These are phyloP conservation scores for Acer yangbiense DNA, from an alignment of 345 rosid genomes.

Conservation along the genomic window DNA sequence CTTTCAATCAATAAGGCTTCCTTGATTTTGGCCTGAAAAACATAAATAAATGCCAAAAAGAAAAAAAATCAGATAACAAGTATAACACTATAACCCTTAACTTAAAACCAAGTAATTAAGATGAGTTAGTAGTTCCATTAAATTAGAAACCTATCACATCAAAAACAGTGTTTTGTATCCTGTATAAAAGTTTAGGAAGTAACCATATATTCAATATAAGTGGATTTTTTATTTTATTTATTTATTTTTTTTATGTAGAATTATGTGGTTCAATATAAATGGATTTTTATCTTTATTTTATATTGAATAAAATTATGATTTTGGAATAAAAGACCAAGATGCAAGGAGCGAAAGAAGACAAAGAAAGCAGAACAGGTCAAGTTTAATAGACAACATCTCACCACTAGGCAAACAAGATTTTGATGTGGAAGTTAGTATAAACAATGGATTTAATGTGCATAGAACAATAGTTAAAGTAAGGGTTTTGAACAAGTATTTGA, in stretches of 20 bases:
- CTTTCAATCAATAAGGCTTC: constrained; percentile 76
- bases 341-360: not conserved
- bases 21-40: constrained; percentile 73
- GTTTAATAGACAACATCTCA: not conserved
- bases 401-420: not conserved
- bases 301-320: not conserved
- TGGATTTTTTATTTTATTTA: not conserved
- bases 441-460: not conserved
- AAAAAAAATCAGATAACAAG: not conserved
- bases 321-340: not conserved
- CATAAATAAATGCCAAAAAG: not conserved
- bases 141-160: not conserved
- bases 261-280: too few relatives aligned
- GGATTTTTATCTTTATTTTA: not conserved
- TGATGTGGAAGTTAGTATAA: not conserved
- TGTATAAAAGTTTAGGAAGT: not conserved
- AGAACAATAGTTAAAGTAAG: not conserved
- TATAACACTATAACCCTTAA: not conserved
- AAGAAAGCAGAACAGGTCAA: not conserved
- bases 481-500: not conserved
- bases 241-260: not conserved
- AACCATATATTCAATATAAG: not conserved
- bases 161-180: not conserved
- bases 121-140: not conserved
- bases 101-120: not conserved